These are phyloP conservation scores for Flaveria brownii DNA, from an alignment of 129 eudicot species.

Conservation along the genomic window DNA sequence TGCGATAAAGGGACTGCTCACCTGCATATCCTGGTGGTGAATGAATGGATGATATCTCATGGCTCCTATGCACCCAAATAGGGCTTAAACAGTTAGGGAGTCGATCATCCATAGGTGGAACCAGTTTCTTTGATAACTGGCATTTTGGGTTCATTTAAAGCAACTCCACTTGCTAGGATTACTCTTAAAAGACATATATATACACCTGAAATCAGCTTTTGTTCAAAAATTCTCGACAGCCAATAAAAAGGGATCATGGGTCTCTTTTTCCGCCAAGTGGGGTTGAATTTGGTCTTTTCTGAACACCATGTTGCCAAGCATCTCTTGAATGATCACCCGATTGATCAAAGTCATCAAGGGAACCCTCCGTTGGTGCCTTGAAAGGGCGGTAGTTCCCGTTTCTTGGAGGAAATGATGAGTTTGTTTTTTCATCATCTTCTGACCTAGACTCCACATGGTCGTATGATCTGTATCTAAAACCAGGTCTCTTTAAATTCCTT, in stretches of 20 bases:
- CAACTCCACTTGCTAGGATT: constrained; percentile 19
- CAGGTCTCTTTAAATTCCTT: constrained; percentile 66
- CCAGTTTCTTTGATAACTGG: constrained; percentile 9
- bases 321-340: constrained; percentile 51
- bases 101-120: constrained; percentile 18
- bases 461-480: constrained; percentile 60
- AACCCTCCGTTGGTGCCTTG: constrained; percentile 45
- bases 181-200: not conserved
- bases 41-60: not conserved
- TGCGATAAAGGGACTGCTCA: too few relatives aligned
- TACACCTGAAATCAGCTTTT: constrained; percentile 1
- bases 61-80: not conserved
- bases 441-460: constrained; percentile 69
- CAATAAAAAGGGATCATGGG: constrained; percentile 15
- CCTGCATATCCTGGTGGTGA: too few relatives aligned
- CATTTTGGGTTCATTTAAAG: constrained; percentile 12
- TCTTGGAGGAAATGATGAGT: constrained; percentile 42
- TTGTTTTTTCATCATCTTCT: constrained; percentile 77
- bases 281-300: constrained; percentile 51
- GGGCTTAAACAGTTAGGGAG: not conserved
- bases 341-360: constrained; percentile 62
- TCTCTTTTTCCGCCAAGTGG: constrained; percentile 65
- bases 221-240: constrained; percentile 5
- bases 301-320: constrained; percentile 74
- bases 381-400: constrained; percentile 64